These are phyloP conservation scores for Penicillium sp. DNA, from an alignment of 2,329 filamentous ascomycete genomes.

Conservation along the genomic window DNA sequence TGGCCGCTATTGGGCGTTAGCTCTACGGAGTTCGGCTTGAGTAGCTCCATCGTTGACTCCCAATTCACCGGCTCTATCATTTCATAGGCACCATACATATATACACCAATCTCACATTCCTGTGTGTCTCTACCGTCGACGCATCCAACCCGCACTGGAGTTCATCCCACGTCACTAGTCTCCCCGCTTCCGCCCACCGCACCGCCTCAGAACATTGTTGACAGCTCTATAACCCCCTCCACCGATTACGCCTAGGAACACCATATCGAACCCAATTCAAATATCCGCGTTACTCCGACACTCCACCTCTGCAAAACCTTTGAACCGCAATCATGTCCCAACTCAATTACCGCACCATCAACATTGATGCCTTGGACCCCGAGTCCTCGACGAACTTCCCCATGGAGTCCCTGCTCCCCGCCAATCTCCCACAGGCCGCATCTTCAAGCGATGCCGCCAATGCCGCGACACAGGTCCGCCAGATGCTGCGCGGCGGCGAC, in stretches of 20 bases:
- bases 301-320: neutral
- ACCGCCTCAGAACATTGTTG: constrained; percentile 3
- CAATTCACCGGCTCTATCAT: neutral
- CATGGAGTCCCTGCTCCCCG: constrained; percentile 76
- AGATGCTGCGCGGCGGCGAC: constrained; percentile 84
- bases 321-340: constrained; percentile 39
- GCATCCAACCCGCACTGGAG: neutral
- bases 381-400: constrained; percentile 93
- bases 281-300: too few relatives aligned
- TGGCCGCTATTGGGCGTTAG: too few relatives aligned
- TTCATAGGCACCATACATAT: too few relatives aligned
- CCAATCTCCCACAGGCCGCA: constrained; percentile 66
- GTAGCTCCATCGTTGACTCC: neutral
- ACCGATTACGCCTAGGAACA: neutral
- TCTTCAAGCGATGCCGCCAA: constrained; percentile 76
- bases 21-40: too few relatives aligned
- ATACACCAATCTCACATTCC: neutral
- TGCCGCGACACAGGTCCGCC: constrained; percentile 77
- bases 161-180: constrained; percentile 11
- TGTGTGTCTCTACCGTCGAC: neutral
- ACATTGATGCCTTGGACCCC: constrained; percentile 87
- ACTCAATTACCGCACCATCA: constrained; percentile 80
- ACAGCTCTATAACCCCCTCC: neutral
- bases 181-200: constrained; percentile 20
- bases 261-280: neutral